These are phyloP conservation scores for Symbiodinium pilosum DNA, from an alignment of 73 alveolate species.

Conservation along the genomic window DNA sequence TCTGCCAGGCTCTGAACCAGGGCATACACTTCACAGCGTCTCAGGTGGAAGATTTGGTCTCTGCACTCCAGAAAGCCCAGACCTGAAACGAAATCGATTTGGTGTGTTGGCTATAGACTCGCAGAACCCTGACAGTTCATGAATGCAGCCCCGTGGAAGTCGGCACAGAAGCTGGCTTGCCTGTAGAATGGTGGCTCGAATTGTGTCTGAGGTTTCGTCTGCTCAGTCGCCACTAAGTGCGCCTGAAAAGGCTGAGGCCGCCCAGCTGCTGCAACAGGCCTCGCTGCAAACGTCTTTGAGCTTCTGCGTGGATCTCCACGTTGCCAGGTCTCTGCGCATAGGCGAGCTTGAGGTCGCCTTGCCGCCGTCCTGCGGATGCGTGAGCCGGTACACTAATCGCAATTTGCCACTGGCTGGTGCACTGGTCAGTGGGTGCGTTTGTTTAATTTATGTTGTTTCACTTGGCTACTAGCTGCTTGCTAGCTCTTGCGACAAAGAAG, in stretches of 20 bases:
- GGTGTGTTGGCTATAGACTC: no score
- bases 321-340: neutral
- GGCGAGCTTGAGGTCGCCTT: neutral
- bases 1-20: conserved; percentile 54
- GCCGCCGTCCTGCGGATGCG: no score
- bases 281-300: no score
- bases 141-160: neutral
- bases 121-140: neutral
- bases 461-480: neutral
- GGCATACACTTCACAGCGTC: conserved; percentile 94
- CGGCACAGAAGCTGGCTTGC: neutral
- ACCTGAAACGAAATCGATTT: neutral
- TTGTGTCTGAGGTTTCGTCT: conserved; percentile 39
- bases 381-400: no score
- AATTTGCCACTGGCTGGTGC: neutral
- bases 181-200: neutral
- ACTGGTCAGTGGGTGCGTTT: no score
- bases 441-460: neutral
- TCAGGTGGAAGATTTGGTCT: conserved; percentile 64
- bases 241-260: conserved; percentile 68
- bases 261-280: conserved; percentile 91
- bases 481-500: neutral
- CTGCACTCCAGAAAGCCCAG: conserved; percentile 53
- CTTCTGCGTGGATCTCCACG: no score
- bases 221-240: conserved; percentile 83